phyloP scores from a whole-genome alignment of 345 rosid species.

The Capsella bursapastoris region DNA sequence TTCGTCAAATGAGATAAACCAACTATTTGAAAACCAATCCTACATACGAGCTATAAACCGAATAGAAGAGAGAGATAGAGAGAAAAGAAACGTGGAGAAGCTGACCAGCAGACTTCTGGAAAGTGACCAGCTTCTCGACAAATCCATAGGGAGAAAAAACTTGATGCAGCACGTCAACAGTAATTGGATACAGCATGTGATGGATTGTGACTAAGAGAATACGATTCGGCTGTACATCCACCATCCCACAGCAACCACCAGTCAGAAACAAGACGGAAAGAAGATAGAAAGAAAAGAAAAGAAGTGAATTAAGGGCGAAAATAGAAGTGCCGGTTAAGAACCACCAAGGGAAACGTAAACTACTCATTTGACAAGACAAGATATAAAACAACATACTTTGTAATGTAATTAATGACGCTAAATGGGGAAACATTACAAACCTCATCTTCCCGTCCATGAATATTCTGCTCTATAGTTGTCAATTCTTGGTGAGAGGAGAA shows the following conservation, averaged over 20 bases:
- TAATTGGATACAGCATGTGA: conserved; percentile 95
- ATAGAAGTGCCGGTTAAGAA: conserved; percentile 36
- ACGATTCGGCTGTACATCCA: conserved; percentile 83
- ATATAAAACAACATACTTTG: conserved; percentile 4
- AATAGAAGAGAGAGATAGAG: conserved; percentile 46
- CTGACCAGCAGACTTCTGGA: conserved; percentile 99
- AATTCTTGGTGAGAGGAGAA: conserved; percentile 99
- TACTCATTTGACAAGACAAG: neutral
- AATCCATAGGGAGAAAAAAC: conserved; percentile 92
- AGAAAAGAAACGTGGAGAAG: conserved; percentile 52
- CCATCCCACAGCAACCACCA: conserved; percentile 63
- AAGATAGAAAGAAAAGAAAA: conserved; percentile 57
- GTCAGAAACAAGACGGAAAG: conserved; percentile 61
- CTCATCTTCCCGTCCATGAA: conserved; percentile 97
- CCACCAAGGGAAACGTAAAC: conserved; percentile 3
- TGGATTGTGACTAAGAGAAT: conserved; percentile 92
- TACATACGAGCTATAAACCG: conserved; percentile 26
- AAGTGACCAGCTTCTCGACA: conserved; percentile 97
- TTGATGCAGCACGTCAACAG: conserved; percentile 96
- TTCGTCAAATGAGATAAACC: neutral
- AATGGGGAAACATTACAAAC: conserved; percentile 50
- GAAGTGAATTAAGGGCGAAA: conserved; percentile 46
- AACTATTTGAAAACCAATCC: conserved; percentile 8
- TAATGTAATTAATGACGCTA: neutral
- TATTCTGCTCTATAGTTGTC: conserved; percentile 89